A percentile compares a stretch with the other conserved stretches of the same genome.
These are phyloP conservation scores for Venturiaceae sp. DNA, from an alignment of 2,329 filamentous ascomycete genomes.

Conservation along the genomic window DNA sequence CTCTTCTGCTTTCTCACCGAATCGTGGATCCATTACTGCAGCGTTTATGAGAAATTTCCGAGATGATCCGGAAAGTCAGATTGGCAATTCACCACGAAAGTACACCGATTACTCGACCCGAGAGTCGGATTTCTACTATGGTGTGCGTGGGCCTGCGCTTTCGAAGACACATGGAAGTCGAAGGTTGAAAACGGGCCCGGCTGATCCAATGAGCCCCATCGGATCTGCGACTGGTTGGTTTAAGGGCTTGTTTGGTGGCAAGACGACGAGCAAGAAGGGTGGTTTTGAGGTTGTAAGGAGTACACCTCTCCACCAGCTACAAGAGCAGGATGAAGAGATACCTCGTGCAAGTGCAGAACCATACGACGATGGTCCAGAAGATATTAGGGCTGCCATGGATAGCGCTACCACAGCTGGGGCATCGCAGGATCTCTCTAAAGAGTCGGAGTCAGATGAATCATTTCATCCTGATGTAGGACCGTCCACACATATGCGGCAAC, in stretches of 20 bases:
- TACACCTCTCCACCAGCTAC: conserved; percentile 6
- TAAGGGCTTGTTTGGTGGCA: conserved; percentile 66
- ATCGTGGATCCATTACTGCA: conserved; percentile 23
- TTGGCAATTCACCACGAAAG: conserved; percentile 24
- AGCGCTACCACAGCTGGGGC: background rate
- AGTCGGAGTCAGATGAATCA: background rate
- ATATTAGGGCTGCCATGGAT: background rate
- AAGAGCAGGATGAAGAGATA: conserved; percentile 6
- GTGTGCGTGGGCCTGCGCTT: conserved; percentile 77
- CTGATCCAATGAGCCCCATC: conserved; percentile 86
- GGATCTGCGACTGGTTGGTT: conserved; percentile 88
- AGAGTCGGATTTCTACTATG: conserved; percentile 96
- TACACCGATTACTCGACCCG: conserved; percentile 78
- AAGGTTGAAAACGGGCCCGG: conserved; percentile 84
- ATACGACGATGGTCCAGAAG: conserved; percentile 1
- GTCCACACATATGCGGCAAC: background rate
- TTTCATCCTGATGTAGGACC: background rate
- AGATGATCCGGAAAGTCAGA: conserved; percentile 25
- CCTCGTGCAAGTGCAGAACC: background rate
- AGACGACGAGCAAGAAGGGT: conserved; percentile 89
- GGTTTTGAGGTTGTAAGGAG: conserved; percentile 95
- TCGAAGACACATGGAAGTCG: conserved; percentile 65
- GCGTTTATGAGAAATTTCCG: conserved; percentile 41
- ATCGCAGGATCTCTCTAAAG: background rate
- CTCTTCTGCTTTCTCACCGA: conserved; percentile 18